Percentiles rank a stretch among this genome's conserved stretches.
Evolutionary conservation across 2,329 filamentous ascomycete genomes (phyloP).

Genomic region (Fusarium sp.): DNA sequence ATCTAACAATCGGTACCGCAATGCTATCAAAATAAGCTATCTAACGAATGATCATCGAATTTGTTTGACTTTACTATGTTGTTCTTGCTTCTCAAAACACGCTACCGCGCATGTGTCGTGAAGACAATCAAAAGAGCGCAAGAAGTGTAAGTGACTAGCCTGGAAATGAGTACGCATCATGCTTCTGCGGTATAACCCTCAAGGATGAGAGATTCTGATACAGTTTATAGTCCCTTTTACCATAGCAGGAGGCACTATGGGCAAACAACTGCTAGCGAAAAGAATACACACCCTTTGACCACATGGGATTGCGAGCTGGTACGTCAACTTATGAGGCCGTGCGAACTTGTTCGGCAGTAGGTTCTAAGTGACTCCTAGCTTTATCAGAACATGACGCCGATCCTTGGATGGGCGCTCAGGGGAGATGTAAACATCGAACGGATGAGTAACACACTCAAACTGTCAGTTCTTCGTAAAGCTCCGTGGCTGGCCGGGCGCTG

Average conservation of each 20-base stretch:
- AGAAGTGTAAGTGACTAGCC: neutral
- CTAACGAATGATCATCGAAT: neutral
- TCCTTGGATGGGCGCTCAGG: neutral
- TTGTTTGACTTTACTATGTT: neutral
- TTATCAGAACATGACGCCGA: neutral
- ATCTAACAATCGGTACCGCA: fast-evolving
- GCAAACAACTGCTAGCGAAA: neutral
- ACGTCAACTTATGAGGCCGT: neutral
- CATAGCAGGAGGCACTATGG: neutral
- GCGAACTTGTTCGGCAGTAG: fast-evolving
- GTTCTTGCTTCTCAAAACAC: neutral
- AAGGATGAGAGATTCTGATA: neutral
- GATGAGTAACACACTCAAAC: neutral
- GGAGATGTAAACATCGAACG: neutral
- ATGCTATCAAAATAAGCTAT: fast-evolving
- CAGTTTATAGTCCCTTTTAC: neutral
- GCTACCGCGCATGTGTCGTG: neutral
- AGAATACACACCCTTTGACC: neutral
- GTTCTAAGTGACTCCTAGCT: neutral
- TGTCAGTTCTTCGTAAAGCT: neutral
- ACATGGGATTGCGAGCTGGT: neutral
- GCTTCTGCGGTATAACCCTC: fast-evolving
- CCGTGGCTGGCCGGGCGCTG: neutral
- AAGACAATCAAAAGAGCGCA: neutral
- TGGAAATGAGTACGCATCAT: neutral